Evolutionary conservation across 257 asterid genomes (phyloP), one percentile per base, ranked within the genome.

Genomic region (Anisodus acutangulus): DNA sequence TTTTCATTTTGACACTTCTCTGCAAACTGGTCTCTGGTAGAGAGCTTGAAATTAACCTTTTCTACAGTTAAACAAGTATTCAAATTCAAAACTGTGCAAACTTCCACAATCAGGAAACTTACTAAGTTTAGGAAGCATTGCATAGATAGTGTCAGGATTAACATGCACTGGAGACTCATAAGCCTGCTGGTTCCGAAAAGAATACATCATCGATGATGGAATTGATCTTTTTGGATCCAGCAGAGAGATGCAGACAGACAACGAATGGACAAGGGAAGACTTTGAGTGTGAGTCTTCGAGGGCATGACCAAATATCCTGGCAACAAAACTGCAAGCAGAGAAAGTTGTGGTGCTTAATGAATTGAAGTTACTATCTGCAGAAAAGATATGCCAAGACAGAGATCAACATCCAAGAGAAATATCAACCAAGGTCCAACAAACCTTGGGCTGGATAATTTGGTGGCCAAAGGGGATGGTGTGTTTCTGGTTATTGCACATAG

Each of bases 91-190:
- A 53, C 8, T 31, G 47, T 26, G 26, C 13, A 2, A 76, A 76
- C 81, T 76, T 51, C 12, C 47, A 51, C 26, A 26, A 39, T 7
- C 11, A 13, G 63, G 51, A 53, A 53, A 53, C 81, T 76, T 53
- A 95, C 99, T 95, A 86, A 97, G 98, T 90, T 91, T 93, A 6
- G 99, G 99, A 79, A 97, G 97, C 98, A 97, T 94, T 62, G 99
- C 98, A 90, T 92, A 90, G 71, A 97, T 92, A 55, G 99, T 95
- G 43, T 95, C 98, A 47, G 95, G 93, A 91, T 91, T 86, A 78
- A 94, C 98, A 86, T 88, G 89, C 83, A 90, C 62, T 55, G 97
- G 91, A 82, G 97, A 90, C 87, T 97, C 99, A 83, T 86, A 93
- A 68, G 88, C 83, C 60, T 92, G 95, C 88, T 95, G 98, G 90